Conservation (phyloP, 257 asterid species). For the Coffea eugenioides region DNA sequence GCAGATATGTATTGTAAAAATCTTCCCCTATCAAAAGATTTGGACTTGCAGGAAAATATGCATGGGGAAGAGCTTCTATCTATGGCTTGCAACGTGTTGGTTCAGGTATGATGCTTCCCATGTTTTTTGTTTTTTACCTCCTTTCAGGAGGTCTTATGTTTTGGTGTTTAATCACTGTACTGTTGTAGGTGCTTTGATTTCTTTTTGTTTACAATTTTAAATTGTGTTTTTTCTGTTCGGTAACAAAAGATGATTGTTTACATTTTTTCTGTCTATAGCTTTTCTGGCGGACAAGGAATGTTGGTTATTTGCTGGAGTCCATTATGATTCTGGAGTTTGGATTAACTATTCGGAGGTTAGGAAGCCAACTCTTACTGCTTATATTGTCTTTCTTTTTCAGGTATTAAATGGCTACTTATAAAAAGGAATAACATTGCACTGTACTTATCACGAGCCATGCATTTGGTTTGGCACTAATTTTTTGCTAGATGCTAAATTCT, state of each 20-base stretch:
- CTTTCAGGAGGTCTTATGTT: not conserved
- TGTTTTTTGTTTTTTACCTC: not conserved
- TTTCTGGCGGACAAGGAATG: constrained; percentile 89
- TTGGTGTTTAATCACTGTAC: not conserved
- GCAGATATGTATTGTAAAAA: constrained; percentile 58
- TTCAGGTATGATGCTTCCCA: constrained; percentile 60
- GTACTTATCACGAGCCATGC: not conserved
- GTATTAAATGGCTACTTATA: not conserved
- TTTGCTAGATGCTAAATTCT: not conserved
- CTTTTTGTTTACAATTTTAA: constrained; percentile 5
- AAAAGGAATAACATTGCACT: not conserved
- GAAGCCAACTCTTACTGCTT: not conserved
- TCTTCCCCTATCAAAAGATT: constrained; percentile 77
- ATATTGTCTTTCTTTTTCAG: not conserved
- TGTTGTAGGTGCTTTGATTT: not conserved
- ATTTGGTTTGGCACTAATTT: not conserved
- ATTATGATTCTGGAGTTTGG: constrained; percentile 94
- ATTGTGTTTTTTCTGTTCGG: constrained; percentile 8
- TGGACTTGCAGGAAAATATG: constrained; percentile 89
- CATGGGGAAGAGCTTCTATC: constrained; percentile 92
- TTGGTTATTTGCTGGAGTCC: constrained; percentile 91
- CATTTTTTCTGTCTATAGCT: constrained; percentile 44
- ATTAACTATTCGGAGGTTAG: constrained; percentile 80
- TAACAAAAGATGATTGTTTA: constrained; percentile 17
- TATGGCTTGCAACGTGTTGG: constrained; percentile 76